Conservation (phyloP, 2,329 filamentous ascomycete species). For the Trichoderma semiorbis region DNA sequence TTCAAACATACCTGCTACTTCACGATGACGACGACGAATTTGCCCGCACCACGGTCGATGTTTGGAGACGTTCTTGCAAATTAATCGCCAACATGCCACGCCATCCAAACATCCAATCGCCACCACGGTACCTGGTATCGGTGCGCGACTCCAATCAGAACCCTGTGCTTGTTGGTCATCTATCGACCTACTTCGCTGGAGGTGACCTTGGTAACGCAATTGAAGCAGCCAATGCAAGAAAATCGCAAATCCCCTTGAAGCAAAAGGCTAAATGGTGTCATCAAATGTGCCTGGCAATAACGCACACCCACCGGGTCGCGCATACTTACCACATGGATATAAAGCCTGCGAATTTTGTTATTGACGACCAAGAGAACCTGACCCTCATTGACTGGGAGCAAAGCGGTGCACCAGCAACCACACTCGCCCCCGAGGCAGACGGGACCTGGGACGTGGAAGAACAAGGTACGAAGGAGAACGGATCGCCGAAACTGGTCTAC, state of each 20-base stretch:
- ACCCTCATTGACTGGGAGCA: background rate
- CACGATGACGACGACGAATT: background rate
- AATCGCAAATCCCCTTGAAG: background rate
- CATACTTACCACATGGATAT: background rate
- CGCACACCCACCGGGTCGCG: background rate
- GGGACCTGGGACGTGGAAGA: background rate
- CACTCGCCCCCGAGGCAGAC: background rate
- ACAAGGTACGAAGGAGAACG: background rate
- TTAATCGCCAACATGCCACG: background rate
- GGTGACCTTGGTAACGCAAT: background rate
- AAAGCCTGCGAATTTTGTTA: background rate
- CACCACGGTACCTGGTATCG: background rate
- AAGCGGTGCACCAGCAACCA: background rate
- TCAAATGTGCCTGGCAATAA: background rate
- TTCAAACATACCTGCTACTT: background rate
- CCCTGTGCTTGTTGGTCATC: background rate
- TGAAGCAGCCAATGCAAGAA: background rate
- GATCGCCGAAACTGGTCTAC: background rate
- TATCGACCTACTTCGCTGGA: background rate
- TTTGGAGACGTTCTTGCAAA: background rate
- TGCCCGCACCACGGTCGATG: background rate
- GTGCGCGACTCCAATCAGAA: background rate
- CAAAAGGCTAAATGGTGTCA: background rate
- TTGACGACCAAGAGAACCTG: background rate
- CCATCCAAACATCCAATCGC: background rate